phyloP scores from a whole-genome alignment of 257 asterid genomes.

The Knoxia roxburghii region DNA sequence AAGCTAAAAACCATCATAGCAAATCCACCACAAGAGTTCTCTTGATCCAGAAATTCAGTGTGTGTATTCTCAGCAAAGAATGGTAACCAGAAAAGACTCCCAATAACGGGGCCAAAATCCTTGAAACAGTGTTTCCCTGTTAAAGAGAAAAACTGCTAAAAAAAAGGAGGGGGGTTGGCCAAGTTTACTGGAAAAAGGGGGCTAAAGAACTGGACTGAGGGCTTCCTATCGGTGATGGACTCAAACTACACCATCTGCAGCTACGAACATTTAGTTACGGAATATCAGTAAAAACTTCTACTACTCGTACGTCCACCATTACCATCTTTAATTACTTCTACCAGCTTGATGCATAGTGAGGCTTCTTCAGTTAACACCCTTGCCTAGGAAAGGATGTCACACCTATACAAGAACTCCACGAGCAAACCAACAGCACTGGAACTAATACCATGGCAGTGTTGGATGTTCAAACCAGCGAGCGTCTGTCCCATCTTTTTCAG shows the following conservation, averaged over 20 bases:
- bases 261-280: slow-evolving; percentile 22
- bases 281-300: slow-evolving; percentile 19
- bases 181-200: slow-evolving; percentile 47
- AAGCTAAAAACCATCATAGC: slow-evolving; percentile 36
- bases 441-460: slow-evolving; percentile 59
- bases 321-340: neutral
- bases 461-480: slow-evolving; percentile 67
- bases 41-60: slow-evolving; percentile 32
- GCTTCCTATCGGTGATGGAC: slow-evolving; percentile 36
- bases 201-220: slow-evolving; percentile 27
- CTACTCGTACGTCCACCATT: slow-evolving; percentile 9
- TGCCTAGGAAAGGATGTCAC: slow-evolving; percentile 63
- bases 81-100: slow-evolving; percentile 34
- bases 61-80: slow-evolving; percentile 35
- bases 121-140: slow-evolving; percentile 46
- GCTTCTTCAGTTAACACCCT: neutral
- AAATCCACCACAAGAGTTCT: slow-evolving; percentile 30
- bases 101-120: slow-evolving; percentile 26
- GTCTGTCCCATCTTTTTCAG: slow-evolving; percentile 46
- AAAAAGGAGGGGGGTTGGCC: slow-evolving; percentile 33
- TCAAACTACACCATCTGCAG: slow-evolving; percentile 36
- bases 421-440: slow-evolving; percentile 38
- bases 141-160: slow-evolving; percentile 44
- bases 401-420: slow-evolving; percentile 66
- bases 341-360: neutral